phyloP scores from a whole-genome alignment of 768 basidiomycete species.

The Termitomyces titanicus region DNA sequence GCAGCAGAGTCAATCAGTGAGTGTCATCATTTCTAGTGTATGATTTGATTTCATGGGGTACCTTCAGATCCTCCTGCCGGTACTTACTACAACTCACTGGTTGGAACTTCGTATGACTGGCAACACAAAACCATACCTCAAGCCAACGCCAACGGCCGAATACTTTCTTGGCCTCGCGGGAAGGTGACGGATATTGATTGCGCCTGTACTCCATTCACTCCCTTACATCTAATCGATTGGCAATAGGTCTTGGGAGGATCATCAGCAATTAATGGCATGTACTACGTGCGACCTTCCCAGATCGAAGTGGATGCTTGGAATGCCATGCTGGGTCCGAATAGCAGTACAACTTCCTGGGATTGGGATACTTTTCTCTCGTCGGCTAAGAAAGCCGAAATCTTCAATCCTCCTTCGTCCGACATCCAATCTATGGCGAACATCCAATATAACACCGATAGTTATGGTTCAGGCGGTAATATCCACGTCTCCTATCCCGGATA shows the following conservation, averaged over 20 bases:
- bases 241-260: constrained; percentile 61
- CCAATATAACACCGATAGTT: constrained; percentile 34
- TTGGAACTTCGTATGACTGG: constrained; percentile 52
- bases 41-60: background rate
- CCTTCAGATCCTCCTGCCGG: constrained; percentile 44
- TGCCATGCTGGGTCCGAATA: constrained; percentile 29
- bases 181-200: constrained; percentile 33
- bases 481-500: constrained; percentile 23
- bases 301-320: constrained; percentile 43
- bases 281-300: constrained; percentile 51
- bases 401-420: constrained; percentile 39
- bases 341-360: constrained; percentile 31
- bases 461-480: constrained; percentile 45
- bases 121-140: constrained; percentile 48
- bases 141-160: constrained; percentile 36
- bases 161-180: constrained; percentile 56
- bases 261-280: constrained; percentile 68
- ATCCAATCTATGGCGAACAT: constrained; percentile 37
- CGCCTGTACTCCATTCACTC: background rate
- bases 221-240: background rate
- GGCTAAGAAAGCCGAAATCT: constrained; percentile 50
- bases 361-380: constrained; percentile 39
- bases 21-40: constrained; percentile 8
- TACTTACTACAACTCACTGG: constrained; percentile 50
- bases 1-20: constrained; percentile 29